Percentiles rank a stretch among this genome's conserved stretches.
Evolutionary conservation across 75 land plant genomes (phyloP).

Genomic region (Sequoiadendron giganteum): DNA sequence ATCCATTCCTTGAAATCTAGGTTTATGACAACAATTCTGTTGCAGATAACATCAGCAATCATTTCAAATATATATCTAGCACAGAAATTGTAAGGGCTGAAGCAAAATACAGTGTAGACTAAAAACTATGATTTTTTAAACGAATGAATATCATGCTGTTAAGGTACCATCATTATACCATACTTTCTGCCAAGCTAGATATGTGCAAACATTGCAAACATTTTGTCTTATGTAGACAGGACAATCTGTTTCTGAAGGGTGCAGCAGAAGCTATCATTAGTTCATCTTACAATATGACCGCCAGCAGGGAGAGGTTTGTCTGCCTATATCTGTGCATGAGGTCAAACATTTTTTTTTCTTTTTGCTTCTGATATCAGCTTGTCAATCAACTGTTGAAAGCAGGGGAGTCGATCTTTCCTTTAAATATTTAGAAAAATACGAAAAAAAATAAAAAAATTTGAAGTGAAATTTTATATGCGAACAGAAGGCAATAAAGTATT

Average conservation of each 20-base stretch:
- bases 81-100: neutral
- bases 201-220: neutral
- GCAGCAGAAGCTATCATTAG: neutral
- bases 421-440: neutral
- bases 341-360: neutral
- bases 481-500: neutral
- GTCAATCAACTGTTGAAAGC: neutral
- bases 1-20: neutral
- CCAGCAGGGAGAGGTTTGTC: neutral
- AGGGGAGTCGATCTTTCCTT: neutral
- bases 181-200: neutral
- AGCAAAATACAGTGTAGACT: neutral
- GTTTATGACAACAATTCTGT: neutral
- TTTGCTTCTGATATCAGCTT: neutral
- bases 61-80: neutral
- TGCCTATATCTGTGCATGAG: neutral
- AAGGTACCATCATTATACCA: neutral
- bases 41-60: neutral
- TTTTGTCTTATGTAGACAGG: neutral
- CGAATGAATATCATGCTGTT: neutral
- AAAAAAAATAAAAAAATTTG: neutral
- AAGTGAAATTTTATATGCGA: neutral
- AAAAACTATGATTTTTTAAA: neutral
- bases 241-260: neutral
- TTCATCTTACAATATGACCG: neutral